phyloP scores from a whole-genome alignment of 768 basidiomycete genomes.

The Boletellus ananas region DNA sequence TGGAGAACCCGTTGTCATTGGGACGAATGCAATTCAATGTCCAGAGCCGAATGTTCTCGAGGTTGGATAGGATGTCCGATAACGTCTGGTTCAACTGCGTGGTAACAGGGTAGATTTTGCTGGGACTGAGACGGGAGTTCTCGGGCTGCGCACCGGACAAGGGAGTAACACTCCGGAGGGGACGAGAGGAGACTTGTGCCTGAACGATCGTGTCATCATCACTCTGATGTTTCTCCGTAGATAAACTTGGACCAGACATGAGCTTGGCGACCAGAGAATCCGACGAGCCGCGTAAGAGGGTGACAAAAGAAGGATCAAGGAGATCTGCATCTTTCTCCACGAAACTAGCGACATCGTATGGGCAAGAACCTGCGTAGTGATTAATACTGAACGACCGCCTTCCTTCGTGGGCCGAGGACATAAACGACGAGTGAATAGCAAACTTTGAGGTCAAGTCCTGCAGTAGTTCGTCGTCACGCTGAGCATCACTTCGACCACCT shows the following conservation, averaged over 20 bases:
- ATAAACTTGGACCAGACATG: constrained; percentile 58
- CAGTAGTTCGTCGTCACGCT: constrained; percentile 47
- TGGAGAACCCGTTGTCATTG: constrained; percentile 60
- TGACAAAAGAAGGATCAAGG: constrained; percentile 54
- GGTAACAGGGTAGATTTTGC: constrained; percentile 54
- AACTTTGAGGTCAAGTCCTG: constrained; percentile 48
- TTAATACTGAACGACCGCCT: constrained; percentile 53
- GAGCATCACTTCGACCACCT: constrained; percentile 47
- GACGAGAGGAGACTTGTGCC: constrained; percentile 58
- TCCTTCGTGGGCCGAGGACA: constrained; percentile 30
- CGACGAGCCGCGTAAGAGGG: constrained; percentile 46
- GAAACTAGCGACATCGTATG: constrained; percentile 48
- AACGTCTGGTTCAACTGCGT: constrained; percentile 55
- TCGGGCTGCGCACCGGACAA: constrained; percentile 31
- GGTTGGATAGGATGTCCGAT: constrained; percentile 41
- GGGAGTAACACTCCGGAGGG: constrained; percentile 48
- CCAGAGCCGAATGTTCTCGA: constrained; percentile 50
- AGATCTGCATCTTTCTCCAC: constrained; percentile 50
- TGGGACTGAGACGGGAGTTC: constrained; percentile 43
- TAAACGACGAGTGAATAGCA: constrained; percentile 50
- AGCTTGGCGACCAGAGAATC: constrained; percentile 58
- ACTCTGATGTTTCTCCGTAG: constrained; percentile 54
- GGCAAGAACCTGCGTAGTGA: constrained; percentile 53
- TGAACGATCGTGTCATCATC: constrained; percentile 58
- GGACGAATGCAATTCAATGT: constrained; percentile 59